Base-by-base conservation (phyloP, 352 stramenopile genomes). In the Globisporangium canariense region DNA sequence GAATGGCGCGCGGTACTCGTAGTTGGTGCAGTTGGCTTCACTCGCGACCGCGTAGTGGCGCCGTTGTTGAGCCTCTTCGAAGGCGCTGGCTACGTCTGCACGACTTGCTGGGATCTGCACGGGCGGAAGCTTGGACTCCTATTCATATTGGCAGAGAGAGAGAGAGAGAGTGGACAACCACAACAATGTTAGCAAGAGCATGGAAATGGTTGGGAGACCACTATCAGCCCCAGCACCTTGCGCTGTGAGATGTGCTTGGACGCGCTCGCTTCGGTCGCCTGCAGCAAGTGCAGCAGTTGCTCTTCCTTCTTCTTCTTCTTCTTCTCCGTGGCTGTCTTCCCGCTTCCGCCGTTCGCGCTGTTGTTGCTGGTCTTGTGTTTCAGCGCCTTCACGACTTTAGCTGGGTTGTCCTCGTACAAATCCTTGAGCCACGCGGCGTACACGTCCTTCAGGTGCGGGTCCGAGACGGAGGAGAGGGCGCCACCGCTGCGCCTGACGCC, bases 211-310 rank as follows among this genome's bases (percentile, higher is more conserved):
- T 51, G 20, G 30, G n/a, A 34, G 30, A 18, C 25, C 9, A 40
- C 40, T 8, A 49, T 8, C n/a, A 18, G 1, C 4, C 3, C 41
- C n/a, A 34, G 14, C 30, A 77, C 66, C 59, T 77, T 65, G n/a
- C 63, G 69, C 32, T 67, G 25, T 7, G 58, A 58, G 11, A 75
- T 45, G 41, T 81, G 67, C 61, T 88, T 88, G 1, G 74, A 71
- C 8, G 76, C 62, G 34, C 81, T 90, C 13, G 79, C 74, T 47
- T 76, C 60, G 0, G 81, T 90, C 30, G 80, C 71, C 34, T 89
- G 70, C n/a, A 75, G 64, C 20, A 75, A 69, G 25, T 82, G 81
- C 2, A 66, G 50, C 20, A 76, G 32, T 30, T 66, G 68, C 18
- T 38, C 57, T 32, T 65, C 67, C 53, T 71, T 76, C 40, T 75